Percentiles rank a stretch among this genome's conserved stretches.
Conservation (phyloP, 176 grass and related monocot species). For the Oryza glumipatula region DNA sequence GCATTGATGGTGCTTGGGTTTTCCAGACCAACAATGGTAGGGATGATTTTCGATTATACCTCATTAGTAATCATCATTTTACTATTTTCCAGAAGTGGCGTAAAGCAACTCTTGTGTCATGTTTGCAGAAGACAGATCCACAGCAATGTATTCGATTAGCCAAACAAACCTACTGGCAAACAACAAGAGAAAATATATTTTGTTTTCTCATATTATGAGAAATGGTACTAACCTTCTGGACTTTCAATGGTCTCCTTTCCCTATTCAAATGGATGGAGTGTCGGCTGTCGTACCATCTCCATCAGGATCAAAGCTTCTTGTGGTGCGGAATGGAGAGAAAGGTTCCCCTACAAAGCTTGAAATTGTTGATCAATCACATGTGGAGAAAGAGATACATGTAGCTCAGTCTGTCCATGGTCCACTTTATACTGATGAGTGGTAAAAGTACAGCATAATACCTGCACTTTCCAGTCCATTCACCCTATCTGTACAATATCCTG, state of each 20-base stretch:
- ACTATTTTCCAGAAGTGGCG: background rate
- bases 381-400: constrained; percentile 58
- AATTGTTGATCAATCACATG: constrained; percentile 49
- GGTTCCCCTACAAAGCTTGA: constrained; percentile 59
- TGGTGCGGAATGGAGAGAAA: constrained; percentile 63
- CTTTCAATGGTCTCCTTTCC: constrained; percentile 75
- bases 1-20: constrained; percentile 66
- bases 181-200: constrained; percentile 48
- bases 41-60: background rate
- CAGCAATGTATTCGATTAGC: constrained; percentile 62
- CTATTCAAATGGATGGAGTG: constrained; percentile 60
- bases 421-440: constrained; percentile 65
- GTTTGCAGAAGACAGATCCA: constrained; percentile 50
- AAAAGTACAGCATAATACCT: constrained; percentile 26
- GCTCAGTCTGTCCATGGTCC: constrained; percentile 57
- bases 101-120: background rate
- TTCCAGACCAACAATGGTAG: constrained; percentile 53
- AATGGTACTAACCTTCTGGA: constrained; percentile 27
- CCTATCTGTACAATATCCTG: constrained; percentile 5
- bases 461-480: constrained; percentile 1
- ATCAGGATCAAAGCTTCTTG: constrained; percentile 59
- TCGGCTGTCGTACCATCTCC: constrained; percentile 50
- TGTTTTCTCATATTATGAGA: constrained; percentile 58
- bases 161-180: constrained; percentile 58
- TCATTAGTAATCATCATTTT: background rate